Evolutionary conservation across 1,139 yeast genomes (phyloP), one percentile per base, ranked within the genome.

Genomic region (Candida sp.): DNA sequence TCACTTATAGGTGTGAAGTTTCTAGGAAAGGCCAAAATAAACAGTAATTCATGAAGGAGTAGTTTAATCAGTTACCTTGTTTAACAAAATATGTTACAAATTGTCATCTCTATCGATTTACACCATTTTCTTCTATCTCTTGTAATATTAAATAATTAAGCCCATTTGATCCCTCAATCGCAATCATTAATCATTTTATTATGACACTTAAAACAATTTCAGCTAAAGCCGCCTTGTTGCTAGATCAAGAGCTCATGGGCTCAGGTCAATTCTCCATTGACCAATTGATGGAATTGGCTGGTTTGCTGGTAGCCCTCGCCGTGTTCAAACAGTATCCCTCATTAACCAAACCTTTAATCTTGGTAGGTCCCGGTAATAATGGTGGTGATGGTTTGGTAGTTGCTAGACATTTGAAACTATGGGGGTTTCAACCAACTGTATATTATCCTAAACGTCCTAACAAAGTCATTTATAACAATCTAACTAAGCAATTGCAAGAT

Each of bases 371-470:
- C 0, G 99, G 99, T 1, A 93, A 93, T 57, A 93, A 93, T 57
- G 98, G 91, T 3, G 99, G 99, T 1, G 99, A 93, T 62, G 99
- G 99, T 0, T 69, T 93, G 21, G 99, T 93, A 2, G 95, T 97
- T 22, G 96, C 98, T 3, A 77, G 99, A 37, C 99, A 95, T 60
- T 70, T 93, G 50, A 80, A 80, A 52, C 66, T 89, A 7, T 82
- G 95, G 74, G 96, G 69, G 5, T 89, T 84, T 60, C 67, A 71
- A 6, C 96, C 97, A 0, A 66, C 77, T 4, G 73, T 91, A 1
- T 84, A 72, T 58, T 85, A 84, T 55, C 93, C 93, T 4, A 82
- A 78, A 52, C 73, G 75, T 44, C 52, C 64, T 4, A 76, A 75
- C 45, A 64, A 59, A 40, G 67, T 63, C 22, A 60, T 79, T 21